Conservation (phyloP, 2,329 filamentous ascomycete genomes). For the Diaporthe nobilis region DNA sequence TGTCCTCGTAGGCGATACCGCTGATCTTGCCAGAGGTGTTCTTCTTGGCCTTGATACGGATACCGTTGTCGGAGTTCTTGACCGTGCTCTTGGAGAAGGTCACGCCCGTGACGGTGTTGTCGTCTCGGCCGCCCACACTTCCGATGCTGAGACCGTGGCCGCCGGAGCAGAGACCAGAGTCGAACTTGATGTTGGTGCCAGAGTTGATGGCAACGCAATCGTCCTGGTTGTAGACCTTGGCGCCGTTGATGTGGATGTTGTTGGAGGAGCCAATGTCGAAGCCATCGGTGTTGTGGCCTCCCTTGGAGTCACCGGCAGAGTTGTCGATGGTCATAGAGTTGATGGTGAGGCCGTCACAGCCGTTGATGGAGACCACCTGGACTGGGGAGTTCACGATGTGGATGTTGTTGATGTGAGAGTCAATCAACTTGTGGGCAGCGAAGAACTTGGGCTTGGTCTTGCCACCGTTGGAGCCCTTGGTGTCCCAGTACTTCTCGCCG, state of each 20-base stretch:
- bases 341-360: conserved; percentile 59
- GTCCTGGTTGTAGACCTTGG: conserved; percentile 70
- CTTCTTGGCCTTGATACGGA: conserved; percentile 38
- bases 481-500: conserved; percentile 73
- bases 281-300: conserved; percentile 67
- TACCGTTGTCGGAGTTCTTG: conserved; percentile 66
- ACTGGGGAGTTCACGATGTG: conserved; percentile 69
- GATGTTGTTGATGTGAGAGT: conserved; percentile 62
- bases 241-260: conserved; percentile 63
- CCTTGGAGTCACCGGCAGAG: conserved; percentile 63
- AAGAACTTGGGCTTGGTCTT: conserved; percentile 75
- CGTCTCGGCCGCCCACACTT: conserved; percentile 66
- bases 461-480: conserved; percentile 70
- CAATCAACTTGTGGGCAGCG: conserved; percentile 63
- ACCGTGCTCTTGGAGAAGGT: conserved; percentile 62
- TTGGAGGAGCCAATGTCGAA: conserved; percentile 64
- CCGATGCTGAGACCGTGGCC: conserved; percentile 70
- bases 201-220: conserved; percentile 72
- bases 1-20: conserved; percentile 30
- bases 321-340: conserved; percentile 69
- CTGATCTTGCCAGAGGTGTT: conserved; percentile 22
- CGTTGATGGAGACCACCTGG: conserved; percentile 63
- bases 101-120: conserved; percentile 68
- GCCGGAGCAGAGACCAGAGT: conserved; percentile 59
- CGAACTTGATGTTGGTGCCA: conserved; percentile 58